These are phyloP conservation scores for Styphnolobium japonicum DNA, from an alignment of 306 rosid species.

Conservation along the genomic window DNA sequence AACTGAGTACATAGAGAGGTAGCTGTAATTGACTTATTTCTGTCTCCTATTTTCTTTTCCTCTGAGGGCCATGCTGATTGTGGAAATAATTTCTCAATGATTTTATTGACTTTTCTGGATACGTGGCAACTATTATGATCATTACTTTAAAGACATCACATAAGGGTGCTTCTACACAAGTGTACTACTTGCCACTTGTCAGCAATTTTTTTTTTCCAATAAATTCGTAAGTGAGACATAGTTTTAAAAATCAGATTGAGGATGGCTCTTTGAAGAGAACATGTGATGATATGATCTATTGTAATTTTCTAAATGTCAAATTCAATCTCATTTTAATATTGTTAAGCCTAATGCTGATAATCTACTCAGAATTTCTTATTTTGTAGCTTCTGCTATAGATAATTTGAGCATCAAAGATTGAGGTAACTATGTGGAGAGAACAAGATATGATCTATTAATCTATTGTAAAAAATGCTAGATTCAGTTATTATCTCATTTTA, in stretches of 20 bases:
- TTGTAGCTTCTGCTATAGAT: background rate
- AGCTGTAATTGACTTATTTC: background rate
- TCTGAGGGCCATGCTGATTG: background rate
- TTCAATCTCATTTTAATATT: background rate
- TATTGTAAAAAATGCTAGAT: background rate
- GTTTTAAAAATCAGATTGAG: background rate
- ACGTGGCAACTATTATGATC: background rate
- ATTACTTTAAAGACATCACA: background rate
- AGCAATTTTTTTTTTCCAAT: background rate
- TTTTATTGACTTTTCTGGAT: background rate
- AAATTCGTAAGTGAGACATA: background rate
- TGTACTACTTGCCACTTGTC: background rate
- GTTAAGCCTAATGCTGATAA: background rate
- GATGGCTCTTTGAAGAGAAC: background rate
- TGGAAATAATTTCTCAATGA: background rate
- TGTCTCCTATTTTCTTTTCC: background rate
- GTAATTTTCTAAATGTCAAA: background rate
- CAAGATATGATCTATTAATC: background rate
- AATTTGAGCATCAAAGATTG: background rate
- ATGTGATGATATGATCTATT: background rate
- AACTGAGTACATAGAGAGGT: conserved; percentile 54
- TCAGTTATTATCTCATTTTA: background rate
- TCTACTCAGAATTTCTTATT: background rate
- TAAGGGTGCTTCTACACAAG: background rate
- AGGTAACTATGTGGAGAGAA: background rate